A percentile compares a stretch with the other conserved stretches of the same genome.
Conservation (phyloP, 768 basidiomycete species). For the Termitomyces sp. region DNA sequence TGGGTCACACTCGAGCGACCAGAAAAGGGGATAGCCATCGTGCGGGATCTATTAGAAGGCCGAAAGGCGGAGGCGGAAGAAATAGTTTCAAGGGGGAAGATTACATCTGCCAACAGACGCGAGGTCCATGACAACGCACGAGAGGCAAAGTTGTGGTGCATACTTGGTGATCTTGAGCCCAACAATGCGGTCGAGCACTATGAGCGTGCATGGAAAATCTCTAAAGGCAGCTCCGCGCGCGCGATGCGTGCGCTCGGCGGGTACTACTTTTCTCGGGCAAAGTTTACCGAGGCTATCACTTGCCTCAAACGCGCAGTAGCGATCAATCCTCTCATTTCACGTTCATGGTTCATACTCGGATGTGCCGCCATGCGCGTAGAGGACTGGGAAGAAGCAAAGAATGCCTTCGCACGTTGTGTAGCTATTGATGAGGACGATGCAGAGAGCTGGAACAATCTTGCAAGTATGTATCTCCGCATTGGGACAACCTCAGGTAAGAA, state of each 20-base stretch:
- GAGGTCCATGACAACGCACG: slow-evolving; percentile 55
- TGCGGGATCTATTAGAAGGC: slow-evolving; percentile 82
- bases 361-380: slow-evolving; percentile 82
- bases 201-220: slow-evolving; percentile 78
- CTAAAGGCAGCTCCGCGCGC: slow-evolving; percentile 74
- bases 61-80: slow-evolving; percentile 77
- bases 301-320: slow-evolving; percentile 71
- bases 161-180: slow-evolving; percentile 88
- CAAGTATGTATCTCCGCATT: slow-evolving; percentile 88
- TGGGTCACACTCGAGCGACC: slow-evolving; percentile 76
- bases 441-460: slow-evolving; percentile 98
- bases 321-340: slow-evolving; percentile 84
- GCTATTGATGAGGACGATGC: slow-evolving; percentile 92
- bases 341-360: slow-evolving; percentile 96
- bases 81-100: slow-evolving; percentile 59
- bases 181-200: slow-evolving; percentile 70
- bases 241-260: slow-evolving; percentile 92
- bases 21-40: slow-evolving; percentile 75
- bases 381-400: slow-evolving; percentile 78
- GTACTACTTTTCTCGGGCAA: slow-evolving; percentile 63
- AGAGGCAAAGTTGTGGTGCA: slow-evolving; percentile 91
- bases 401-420: slow-evolving; percentile 83
- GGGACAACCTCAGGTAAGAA: slow-evolving; percentile 30
- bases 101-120: slow-evolving; percentile 34
- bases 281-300: slow-evolving; percentile 56